Base-by-base conservation (phyloP, 257 asterid species). In the Petrea volubilis region DNA sequence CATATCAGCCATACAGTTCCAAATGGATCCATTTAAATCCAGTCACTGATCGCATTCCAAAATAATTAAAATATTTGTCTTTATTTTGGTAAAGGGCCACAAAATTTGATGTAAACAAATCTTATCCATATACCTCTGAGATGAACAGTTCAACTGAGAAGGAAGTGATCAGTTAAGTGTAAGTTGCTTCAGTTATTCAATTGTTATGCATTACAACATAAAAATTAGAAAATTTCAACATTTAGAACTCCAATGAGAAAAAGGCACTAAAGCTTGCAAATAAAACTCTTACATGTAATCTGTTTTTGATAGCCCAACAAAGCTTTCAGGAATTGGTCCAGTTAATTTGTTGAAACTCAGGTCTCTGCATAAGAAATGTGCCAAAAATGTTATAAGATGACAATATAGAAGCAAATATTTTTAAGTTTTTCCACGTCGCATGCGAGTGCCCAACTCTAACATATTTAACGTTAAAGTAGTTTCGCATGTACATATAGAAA, bases 261-360 rank as follows among this genome's bases (percentile, higher is more conserved):
- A n/a, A n/a, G n/a, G n/a, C n/a, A n/a, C n/a, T n/a, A 5, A 49
- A 20, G 31, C 31, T 68, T 43, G 36, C 8, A 7, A 44, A 57
- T 63, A 5, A 60, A 29, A 69, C 40, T 47, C 90, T 75, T 85
- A 90, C 97, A 86, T 70, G 78, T 50, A 58, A 43, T 85, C 78
- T 1, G 85, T 60, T 18, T 51, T 5, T 28, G 70, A 41, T 63
- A 77, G 61, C 25, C 67, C 43, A 0, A 0, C 0, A 72, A 69
- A 80, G 75, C 55, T 86, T 7, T 40, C 70, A 0, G 92, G 93
- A 67, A 90, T 78, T 6, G 77, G 79, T 62, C 97, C 96, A 29
- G 76, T 85, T 74, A 90, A 64, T 71, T 79, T 87, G 86, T 90
- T 90, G 83, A 88, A 88, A 75, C 90, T 85, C 72, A 90, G 74